These are phyloP conservation scores for Cyberlindnera euphorbiiphila DNA, from an alignment of 805 yeast genomes.

Conservation along the genomic window DNA sequence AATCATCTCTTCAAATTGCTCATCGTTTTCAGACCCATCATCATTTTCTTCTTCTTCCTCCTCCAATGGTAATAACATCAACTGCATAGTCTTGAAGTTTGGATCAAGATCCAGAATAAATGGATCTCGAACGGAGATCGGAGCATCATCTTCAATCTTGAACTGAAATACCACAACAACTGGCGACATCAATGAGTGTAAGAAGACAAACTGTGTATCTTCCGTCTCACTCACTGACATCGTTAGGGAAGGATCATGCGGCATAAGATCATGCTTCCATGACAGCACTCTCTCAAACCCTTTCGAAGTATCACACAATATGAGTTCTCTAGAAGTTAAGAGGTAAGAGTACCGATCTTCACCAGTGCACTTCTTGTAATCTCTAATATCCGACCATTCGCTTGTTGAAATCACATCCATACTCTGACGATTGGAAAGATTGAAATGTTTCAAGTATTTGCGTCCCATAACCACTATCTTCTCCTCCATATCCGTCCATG, in stretches of 20 bases:
- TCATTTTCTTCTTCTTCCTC: constrained; percentile 5
- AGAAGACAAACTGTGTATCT: constrained; percentile 20
- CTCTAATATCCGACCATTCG: constrained; percentile 36
- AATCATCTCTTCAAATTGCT: too few relatives aligned
- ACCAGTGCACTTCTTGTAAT: constrained; percentile 31
- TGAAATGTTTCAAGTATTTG: constrained; percentile 36
- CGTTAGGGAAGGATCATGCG: constrained; percentile 49
- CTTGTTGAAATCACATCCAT: constrained; percentile 31
- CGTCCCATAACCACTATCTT: constrained; percentile 39
- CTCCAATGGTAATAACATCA: background rate
- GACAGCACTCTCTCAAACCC: constrained; percentile 49
- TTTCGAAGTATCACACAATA: constrained; percentile 40
- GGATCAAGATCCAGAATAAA: constrained; percentile 14
- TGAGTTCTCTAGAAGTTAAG: constrained; percentile 64
- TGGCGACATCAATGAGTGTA: constrained; percentile 33
- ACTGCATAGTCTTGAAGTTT: background rate
- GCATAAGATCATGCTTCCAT: constrained; percentile 68
- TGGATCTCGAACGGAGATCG: constrained; percentile 38
- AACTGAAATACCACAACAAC: constrained; percentile 33
- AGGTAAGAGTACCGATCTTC: constrained; percentile 41
- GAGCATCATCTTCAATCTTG: constrained; percentile 31
- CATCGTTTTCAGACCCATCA: constrained; percentile 2
- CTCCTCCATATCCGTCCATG: constrained; percentile 38
- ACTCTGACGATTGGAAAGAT: constrained; percentile 26
- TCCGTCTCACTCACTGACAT: constrained; percentile 32